Base-by-base conservation (phyloP, 1,284 basidiomycete genomes). In the Puccinia novopanici region DNA sequence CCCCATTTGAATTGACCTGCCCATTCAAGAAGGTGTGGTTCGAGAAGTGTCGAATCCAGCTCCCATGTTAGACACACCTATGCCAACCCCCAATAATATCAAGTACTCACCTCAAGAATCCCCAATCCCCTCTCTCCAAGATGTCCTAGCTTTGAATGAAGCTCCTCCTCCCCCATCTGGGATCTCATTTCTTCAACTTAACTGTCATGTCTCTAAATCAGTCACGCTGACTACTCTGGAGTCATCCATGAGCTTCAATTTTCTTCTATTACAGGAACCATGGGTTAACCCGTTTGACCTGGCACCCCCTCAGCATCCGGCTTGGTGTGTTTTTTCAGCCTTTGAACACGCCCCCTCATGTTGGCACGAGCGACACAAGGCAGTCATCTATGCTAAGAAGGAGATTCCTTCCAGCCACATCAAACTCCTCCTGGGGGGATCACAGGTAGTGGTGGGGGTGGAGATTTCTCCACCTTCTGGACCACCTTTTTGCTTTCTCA, bases 251-350 rank as follows among this genome's bases (percentile, higher is more conserved):
- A 24, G 24, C 17, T 67, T 48, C 17, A 8, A 40, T 45, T 42
- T 63, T 59, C 27, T 75, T 10, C 17, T 75, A 1, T 30, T 75
- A 5, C 73, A 75, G 30, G 73, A 75, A 63, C 73, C 73, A 1
- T 75, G 73, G 73, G 9, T 63, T 1, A 61, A 75, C 22, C 30
- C 73, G 9, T 17, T 61, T 19, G 40, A 54, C 4, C 40, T 63
- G 4, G 4, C 5, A 19, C 37, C 59, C 5, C 73, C 73, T 13
- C 15, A 40, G 22, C 73, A 75, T 24, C 17, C 19, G 42, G 73
- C 34, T 3, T 75, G 73, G 73, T 24, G 55, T 12, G 27, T n/a
- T 3, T 57, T 59, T 40, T 15, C 72, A 22, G 52, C 22, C 6
- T 75, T 61, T 40, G 27, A 75, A 37, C 57, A 75, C 34, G 1